These are phyloP conservation scores for Tardiomyces blankii DNA, from an alignment of 1,139 yeast species.

Conservation along the genomic window DNA sequence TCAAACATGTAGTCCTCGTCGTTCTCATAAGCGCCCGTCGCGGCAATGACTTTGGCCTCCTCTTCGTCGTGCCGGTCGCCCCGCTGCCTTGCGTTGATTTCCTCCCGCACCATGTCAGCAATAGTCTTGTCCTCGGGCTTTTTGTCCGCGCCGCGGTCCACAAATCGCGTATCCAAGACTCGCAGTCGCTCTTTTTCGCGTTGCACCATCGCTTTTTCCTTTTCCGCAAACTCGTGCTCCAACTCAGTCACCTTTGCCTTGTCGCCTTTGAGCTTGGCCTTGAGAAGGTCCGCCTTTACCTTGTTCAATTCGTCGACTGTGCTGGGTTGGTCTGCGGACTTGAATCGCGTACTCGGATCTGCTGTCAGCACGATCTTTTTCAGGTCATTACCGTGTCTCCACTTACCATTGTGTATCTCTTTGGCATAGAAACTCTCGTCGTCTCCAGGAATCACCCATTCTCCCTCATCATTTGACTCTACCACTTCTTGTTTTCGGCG, in stretches of 20 bases:
- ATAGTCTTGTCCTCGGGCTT: conserved; percentile 22
- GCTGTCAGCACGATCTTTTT: not conserved
- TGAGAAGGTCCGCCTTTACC: conserved; percentile 27
- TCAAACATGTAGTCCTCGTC: conserved; percentile 36
- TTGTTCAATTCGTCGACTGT: conserved; percentile 17
- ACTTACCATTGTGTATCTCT: no score
- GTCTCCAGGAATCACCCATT: conserved; percentile 19
- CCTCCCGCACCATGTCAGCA: conserved; percentile 31
- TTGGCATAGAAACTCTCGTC: conserved; percentile 4
- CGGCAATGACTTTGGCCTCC: conserved; percentile 17
- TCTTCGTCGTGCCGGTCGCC: conserved; percentile 12
- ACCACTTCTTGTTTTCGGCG: conserved; percentile 1
- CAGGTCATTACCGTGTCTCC: no score
- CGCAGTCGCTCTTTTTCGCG: not conserved
- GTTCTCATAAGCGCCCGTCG: conserved; percentile 23
- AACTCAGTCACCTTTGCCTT: conserved; percentile 16
- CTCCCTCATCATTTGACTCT: conserved; percentile 14
- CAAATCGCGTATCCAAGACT: not conserved
- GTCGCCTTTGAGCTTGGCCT: conserved; percentile 25
- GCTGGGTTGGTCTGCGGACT: not conserved
- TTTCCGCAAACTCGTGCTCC: conserved; percentile 17
- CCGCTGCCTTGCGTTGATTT: conserved; percentile 18
- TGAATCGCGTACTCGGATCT: not conserved
- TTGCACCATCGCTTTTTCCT: not conserved
- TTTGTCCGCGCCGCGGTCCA: not conserved